A percentile compares a stretch with the other conserved stretches of the same genome.
Conservation (phyloP, 1,139 yeast genomes). For the Yamadazyma diospyri region DNA sequence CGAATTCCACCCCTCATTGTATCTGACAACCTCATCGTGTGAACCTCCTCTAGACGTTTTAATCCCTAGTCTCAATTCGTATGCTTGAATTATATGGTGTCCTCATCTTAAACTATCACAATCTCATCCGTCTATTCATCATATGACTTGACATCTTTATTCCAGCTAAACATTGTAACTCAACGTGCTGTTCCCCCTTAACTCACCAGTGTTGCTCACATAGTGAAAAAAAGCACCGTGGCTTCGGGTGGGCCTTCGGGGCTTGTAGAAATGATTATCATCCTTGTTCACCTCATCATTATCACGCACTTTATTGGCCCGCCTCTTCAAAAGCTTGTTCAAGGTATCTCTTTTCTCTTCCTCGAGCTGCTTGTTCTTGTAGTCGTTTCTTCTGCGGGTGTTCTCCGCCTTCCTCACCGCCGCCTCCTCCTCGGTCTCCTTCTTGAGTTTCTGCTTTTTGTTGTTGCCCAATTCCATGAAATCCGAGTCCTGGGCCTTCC, state of each 20-base stretch:
- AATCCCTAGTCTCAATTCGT: too few species aligned
- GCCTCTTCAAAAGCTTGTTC: constrained; percentile 76
- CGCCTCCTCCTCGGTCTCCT: constrained; percentile 79
- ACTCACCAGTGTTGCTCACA: constrained; percentile 8
- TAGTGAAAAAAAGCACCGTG: constrained; percentile 33
- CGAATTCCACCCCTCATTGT: too few species aligned
- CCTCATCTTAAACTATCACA: too few species aligned
- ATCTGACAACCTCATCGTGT: too few species aligned
- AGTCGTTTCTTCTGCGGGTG: constrained; percentile 84
- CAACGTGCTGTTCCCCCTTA: constrained; percentile 20
- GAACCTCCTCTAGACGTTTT: too few species aligned
- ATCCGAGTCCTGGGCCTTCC: constrained; percentile 39
- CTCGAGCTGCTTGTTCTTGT: constrained; percentile 77
- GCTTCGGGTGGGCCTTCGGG: constrained; percentile 32
- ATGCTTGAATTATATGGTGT: too few species aligned
- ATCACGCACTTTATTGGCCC: constrained; percentile 64
- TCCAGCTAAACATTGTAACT: constrained; percentile 14
- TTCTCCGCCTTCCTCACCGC: constrained; percentile 81
- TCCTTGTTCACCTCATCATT: constrained; percentile 12
- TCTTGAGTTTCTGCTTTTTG: constrained; percentile 23
- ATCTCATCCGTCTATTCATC: too few species aligned
- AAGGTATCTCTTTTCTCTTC: constrained; percentile 92
- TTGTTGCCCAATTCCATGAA: constrained; percentile 24
- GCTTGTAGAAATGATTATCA: constrained; percentile 23
- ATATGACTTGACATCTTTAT: too few species aligned